Base-by-base conservation (phyloP, 2,329 filamentous ascomycete species). In the Colletotrichum phormii region DNA sequence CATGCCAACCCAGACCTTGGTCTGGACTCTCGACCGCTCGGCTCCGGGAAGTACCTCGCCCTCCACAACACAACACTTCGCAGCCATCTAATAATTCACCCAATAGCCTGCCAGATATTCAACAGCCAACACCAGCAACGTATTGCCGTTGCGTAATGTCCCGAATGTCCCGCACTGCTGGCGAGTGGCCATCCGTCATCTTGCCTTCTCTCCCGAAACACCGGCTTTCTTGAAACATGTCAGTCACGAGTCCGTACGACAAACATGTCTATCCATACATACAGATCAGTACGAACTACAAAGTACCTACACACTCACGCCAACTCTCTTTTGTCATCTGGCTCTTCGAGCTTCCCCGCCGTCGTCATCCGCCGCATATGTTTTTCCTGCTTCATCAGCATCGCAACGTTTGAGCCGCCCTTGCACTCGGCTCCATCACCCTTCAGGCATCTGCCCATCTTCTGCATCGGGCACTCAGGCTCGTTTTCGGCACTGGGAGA, bases 161-260 rank as follows among this genome's bases (percentile, higher is more conserved):
- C 22, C n/a, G 60, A 35, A 63, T 26, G 33, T 35, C 54, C 51
- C 22, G 22, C 26, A 51, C 35, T 53, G 24, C 62, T 59, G 26
- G 33, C 29, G 9, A 33, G 29, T n/a, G 31, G 13, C 11, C 8
- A n/a, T 24, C 58, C 35, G 42, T 53, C 51, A 49, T 64, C 29
- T 37, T 29, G 37, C 31, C 67, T 63, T 29, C 58, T 62, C 49
- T 68, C 49, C 65, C 58, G 58, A 68, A 63, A 68, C 65, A 68
- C 62, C 35, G 59, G 49, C 49, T 46, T 59, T 37, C 31, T 65
- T 49, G 67, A 54, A 66, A 70, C 67, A 51, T 31, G 22, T 29
- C 57, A 24, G 64, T 57, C 35, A 37, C 33, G 33, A 24, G 24
- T 63, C 46, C 42, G 29, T 53, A 31, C 51, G 13, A 24, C 22